Percentiles rank a stretch among this genome's conserved stretches.
These are phyloP conservation scores for Adansonia grandidieri DNA, from an alignment of 441 rosid genomes.

Conservation along the genomic window DNA sequence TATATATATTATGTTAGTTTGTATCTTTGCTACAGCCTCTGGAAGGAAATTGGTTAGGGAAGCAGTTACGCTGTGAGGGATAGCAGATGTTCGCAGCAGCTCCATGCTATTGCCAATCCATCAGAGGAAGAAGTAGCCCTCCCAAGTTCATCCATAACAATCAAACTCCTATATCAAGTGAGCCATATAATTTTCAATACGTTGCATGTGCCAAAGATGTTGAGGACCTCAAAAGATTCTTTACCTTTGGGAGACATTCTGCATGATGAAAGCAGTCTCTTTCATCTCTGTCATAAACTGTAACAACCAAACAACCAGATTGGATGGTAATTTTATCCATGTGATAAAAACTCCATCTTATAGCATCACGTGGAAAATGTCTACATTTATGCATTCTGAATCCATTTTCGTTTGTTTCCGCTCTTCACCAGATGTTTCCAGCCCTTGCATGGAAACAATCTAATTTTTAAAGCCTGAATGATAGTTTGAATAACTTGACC, in stretches of 20 bases:
- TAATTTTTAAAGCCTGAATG: background rate
- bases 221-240: slow-evolving; percentile 17
- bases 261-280: slow-evolving; percentile 97
- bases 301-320: slow-evolving; percentile 25
- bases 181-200: slow-evolving; percentile 19
- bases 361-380: background rate
- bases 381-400: slow-evolving; percentile 15
- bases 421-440: background rate
- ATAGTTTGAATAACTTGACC: background rate
- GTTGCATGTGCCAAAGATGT: slow-evolving; percentile 17
- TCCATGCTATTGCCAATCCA: slow-evolving; percentile 95
- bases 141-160: slow-evolving; percentile 96
- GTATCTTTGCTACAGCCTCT: background rate
- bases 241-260: slow-evolving; percentile 84
- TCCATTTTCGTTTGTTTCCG: background rate
- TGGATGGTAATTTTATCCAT: background rate
- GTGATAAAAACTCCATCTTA: background rate
- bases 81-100: slow-evolving; percentile 91
- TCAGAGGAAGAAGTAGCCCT: slow-evolving; percentile 98
- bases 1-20: background rate
- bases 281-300: slow-evolving; percentile 99
- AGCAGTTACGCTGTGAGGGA: slow-evolving; percentile 75
- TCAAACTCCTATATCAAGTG: slow-evolving; percentile 67
- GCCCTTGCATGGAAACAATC: background rate
- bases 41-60: slow-evolving; percentile 12